phyloP scores from a whole-genome alignment of 768 basidiomycete genomes.

The Suillus bovinus region DNA sequence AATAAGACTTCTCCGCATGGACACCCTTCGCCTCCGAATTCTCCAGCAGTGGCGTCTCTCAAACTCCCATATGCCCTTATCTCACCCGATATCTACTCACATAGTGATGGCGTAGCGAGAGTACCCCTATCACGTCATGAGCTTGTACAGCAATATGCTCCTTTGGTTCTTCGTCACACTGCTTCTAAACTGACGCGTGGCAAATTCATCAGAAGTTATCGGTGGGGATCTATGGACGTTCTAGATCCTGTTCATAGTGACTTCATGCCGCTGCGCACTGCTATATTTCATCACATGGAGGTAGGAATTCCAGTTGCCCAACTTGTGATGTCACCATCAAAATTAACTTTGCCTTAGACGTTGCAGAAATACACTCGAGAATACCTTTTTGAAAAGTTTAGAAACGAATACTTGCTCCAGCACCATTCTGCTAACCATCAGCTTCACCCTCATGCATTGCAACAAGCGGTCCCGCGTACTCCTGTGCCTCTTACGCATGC shows the following conservation, averaged over 20 bases:
- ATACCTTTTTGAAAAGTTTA: constrained; percentile 81
- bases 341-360: constrained; percentile 46
- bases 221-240: constrained; percentile 85
- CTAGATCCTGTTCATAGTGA: constrained; percentile 80
- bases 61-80: constrained; percentile 84
- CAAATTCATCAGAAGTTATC: constrained; percentile 70
- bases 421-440: constrained; percentile 48
- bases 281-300: constrained; percentile 88
- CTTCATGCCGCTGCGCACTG: constrained; percentile 72
- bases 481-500: constrained; percentile 36
- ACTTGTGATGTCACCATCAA: constrained; percentile 16
- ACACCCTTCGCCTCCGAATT: constrained; percentile 64
- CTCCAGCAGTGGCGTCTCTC: constrained; percentile 60
- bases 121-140: constrained; percentile 64
- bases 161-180: constrained; percentile 46
- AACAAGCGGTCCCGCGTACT: constrained; percentile 35
- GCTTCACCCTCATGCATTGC: constrained; percentile 45
- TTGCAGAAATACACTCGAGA: constrained; percentile 84
- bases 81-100: constrained; percentile 81
- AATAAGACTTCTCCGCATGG: constrained; percentile 53
- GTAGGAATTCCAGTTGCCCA: constrained; percentile 43
- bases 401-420: constrained; percentile 54
- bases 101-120: constrained; percentile 75
- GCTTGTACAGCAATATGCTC: constrained; percentile 72
- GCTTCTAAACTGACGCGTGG: constrained; percentile 52